Percentiles rank a stretch among this genome's conserved stretches.
Evolutionary conservation across 192 early-diverging fungal species (phyloP).

Genomic region (Rhizophagus clarus): DNA sequence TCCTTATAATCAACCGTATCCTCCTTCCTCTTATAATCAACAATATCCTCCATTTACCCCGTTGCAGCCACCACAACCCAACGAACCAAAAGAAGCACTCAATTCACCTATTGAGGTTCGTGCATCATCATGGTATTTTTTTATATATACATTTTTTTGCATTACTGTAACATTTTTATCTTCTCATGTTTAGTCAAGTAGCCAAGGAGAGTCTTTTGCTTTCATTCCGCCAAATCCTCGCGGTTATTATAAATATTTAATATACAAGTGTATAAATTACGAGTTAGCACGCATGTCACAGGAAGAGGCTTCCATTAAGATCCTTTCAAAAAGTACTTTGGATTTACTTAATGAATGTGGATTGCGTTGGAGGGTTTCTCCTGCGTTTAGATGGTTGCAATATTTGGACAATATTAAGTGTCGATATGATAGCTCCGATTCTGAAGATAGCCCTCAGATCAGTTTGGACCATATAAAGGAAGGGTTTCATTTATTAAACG

Average conservation of each 20-base stretch:
- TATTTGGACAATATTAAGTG: constrained; percentile 51
- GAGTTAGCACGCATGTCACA: constrained; percentile 45
- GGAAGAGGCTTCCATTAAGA: constrained; percentile 40
- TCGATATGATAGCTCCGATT: constrained; percentile 43
- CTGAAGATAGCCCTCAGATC: constrained; percentile 29
- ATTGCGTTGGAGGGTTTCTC: constrained; percentile 67
- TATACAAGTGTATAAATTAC: constrained; percentile 66
- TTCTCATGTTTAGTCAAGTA: constrained; percentile 7
- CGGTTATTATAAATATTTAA: constrained; percentile 58
- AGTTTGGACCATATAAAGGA: constrained; percentile 42
- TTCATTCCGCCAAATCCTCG: constrained; percentile 62
- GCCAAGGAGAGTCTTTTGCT: constrained; percentile 32
- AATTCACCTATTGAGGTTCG: background rate
- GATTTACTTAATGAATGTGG: constrained; percentile 68
- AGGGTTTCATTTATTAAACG: constrained; percentile 39
- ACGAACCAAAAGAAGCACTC: background rate
- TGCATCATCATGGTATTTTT: background rate
- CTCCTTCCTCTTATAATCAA: background rate
- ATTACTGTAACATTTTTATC: background rate
- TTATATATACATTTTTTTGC: background rate
- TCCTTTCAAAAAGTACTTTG: constrained; percentile 57
- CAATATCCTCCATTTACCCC: background rate
- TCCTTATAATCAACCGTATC: background rate
- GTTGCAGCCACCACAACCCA: background rate
- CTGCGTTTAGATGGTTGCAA: constrained; percentile 53